Base-by-base conservation (phyloP, 768 basidiomycete genomes). In the Agrocybe chaxingu region DNA sequence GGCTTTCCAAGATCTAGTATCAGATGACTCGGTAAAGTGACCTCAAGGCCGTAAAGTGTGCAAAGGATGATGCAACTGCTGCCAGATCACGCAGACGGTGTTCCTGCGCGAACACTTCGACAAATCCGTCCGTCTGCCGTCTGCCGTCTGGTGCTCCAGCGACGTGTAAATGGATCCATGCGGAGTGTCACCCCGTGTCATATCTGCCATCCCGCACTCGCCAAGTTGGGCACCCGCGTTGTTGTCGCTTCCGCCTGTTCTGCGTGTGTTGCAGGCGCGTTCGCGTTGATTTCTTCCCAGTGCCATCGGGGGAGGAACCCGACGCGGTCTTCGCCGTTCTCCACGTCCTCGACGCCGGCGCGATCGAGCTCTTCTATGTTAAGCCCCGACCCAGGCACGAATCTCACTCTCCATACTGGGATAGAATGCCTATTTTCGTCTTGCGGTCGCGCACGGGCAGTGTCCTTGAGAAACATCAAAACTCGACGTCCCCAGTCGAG, bases 261-360 rank as follows among this genome's bases (percentile, higher is more conserved):
- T 37, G 50, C 45, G 37, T 40, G 30, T 32, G 42, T 46, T 34
- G 36, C n/a, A 43, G 24, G 35, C 37, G 35, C 45, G 47, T 48
- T 51, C 31, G 16, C 43, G 39, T 55, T 53, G 49, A 71, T 54
- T 58, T 75, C 71, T 12, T 73, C 64, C 76, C 76, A 87, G 65
- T 84, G 92, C 84, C 84, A 87, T 54, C 66, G 72, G 8, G 90
- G 90, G 36, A 92, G 60, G 57, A 92, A 87, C n/a, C 91, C 90
- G 16, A 89, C 76, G 43, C 90, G 70, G 46, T 88, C 85, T 65
- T 90, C 88, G 4, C 80, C 81, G 18, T 71, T 78, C 51, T 69
- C 69, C 1, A 89, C 86, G 12, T 87, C 87, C 40, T 67, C 71
- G 30, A 81, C 67, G 8, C 71, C 81, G 42, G 59, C 64, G 3